Evolutionary conservation across 495 filamentous ascomycete species (phyloP).

Genomic region (Amorphotheca resinae): DNA sequence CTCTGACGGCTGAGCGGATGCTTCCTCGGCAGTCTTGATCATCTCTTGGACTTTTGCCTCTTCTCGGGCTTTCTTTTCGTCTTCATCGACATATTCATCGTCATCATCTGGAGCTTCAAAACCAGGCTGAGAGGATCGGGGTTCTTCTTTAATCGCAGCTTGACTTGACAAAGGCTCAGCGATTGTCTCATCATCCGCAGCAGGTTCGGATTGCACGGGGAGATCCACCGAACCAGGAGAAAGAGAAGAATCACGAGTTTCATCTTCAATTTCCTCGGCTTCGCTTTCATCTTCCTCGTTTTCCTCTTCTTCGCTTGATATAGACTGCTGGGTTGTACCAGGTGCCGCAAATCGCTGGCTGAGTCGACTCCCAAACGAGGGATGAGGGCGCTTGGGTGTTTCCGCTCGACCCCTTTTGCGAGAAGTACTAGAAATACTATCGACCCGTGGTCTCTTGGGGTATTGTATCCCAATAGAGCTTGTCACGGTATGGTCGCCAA

Average conservation of each 20-base stretch:
- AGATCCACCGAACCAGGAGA: neutral
- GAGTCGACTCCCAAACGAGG: slow-evolving; percentile 54
- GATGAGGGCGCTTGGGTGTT: slow-evolving; percentile 16
- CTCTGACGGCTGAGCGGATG: slow-evolving; percentile 23
- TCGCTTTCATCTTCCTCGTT: no score
- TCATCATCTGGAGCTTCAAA: slow-evolving; percentile 6
- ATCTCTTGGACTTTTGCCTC: slow-evolving; percentile 52
- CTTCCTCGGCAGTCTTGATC: slow-evolving; percentile 51
- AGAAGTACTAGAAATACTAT: slow-evolving; percentile 6
- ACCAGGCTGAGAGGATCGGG: neutral
- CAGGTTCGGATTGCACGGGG: slow-evolving; percentile 12
- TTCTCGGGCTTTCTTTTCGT: slow-evolving; percentile 51
- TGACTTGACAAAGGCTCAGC: neutral
- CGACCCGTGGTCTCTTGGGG: slow-evolving; percentile 28
- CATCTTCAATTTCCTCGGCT: no score
- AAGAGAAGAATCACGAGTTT: slow-evolving; percentile 4
- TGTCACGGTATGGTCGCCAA: slow-evolving; percentile 66
- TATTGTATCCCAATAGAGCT: slow-evolving; percentile 31
- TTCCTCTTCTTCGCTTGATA: slow-evolving; percentile 22
- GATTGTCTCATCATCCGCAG: neutral
- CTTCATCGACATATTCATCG: slow-evolving; percentile 45
- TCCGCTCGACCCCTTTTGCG: slow-evolving; percentile 8
- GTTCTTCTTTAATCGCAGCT: neutral
- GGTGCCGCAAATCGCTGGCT: slow-evolving; percentile 62
- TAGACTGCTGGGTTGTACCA: slow-evolving; percentile 27